Conservation (phyloP, 768 basidiomycete genomes). For the Russula sp. region DNA sequence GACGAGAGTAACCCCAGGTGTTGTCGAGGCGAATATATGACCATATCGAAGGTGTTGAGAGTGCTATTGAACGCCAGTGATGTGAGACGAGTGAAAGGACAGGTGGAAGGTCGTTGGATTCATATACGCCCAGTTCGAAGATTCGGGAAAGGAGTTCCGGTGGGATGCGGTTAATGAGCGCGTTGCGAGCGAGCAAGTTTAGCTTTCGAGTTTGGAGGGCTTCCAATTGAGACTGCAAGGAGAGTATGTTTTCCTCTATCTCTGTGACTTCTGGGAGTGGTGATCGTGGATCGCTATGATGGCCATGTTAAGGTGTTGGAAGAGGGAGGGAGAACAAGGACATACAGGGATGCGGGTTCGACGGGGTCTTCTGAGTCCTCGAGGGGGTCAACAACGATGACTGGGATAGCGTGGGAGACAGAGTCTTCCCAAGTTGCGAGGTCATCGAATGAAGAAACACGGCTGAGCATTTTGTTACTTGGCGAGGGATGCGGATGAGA, state of each 20-base stretch:
- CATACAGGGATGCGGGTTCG: constrained; percentile 18
- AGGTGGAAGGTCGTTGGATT: constrained; percentile 25
- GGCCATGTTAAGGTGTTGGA: not conserved
- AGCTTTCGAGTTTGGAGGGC: constrained; percentile 24
- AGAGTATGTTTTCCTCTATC: constrained; percentile 27
- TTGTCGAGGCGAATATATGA: constrained; percentile 30
- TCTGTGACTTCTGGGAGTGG: constrained; percentile 25
- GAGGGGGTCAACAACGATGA: constrained; percentile 21
- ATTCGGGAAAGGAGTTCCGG: constrained; percentile 30
- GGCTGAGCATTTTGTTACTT: constrained; percentile 20
- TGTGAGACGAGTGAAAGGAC: constrained; percentile 28
- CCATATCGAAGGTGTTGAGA: constrained; percentile 29
- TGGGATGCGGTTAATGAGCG: constrained; percentile 28
- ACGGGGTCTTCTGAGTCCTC: constrained; percentile 21
- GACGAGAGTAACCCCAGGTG: constrained; percentile 27
- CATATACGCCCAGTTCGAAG: constrained; percentile 30
- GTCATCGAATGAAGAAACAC: constrained; percentile 25
- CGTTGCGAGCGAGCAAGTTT: constrained; percentile 26
- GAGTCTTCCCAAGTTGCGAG: constrained; percentile 26
- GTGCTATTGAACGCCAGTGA: constrained; percentile 28
- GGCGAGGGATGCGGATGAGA: not conserved
- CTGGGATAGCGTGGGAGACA: constrained; percentile 15
- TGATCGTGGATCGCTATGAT: constrained; percentile 28
- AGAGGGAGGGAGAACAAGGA: not conserved
- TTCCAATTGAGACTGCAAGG: constrained; percentile 27